Percentiles rank a stretch among this genome's conserved stretches.
These are phyloP conservation scores for Triticum urartu DNA, from an alignment of 176 grass and related monocot species.

Conservation along the genomic window DNA sequence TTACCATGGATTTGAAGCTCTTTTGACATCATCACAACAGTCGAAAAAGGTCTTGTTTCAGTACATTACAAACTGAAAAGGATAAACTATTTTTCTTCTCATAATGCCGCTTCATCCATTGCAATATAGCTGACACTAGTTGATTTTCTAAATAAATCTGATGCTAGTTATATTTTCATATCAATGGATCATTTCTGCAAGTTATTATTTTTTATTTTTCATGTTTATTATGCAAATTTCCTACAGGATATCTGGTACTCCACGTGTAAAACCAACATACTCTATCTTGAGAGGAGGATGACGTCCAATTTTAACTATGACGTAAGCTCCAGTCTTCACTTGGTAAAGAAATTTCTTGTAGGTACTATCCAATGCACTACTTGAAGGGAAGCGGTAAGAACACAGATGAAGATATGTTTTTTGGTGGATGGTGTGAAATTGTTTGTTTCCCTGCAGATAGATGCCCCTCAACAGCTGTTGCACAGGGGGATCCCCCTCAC, in stretches of 20 bases:
- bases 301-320: slow-evolving; percentile 79
- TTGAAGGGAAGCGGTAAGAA: not conserved
- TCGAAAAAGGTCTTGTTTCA: not conserved
- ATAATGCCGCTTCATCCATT: not conserved
- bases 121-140: not conserved
- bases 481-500: not conserved
- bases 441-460: slow-evolving; percentile 30
- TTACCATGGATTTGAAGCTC: slow-evolving; percentile 1
- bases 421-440: not conserved
- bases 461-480: slow-evolving; percentile 66
- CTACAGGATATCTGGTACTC: slow-evolving; percentile 83
- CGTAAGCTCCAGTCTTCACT: slow-evolving; percentile 37
- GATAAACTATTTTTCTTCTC: not conserved
- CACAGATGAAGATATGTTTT: not conserved
- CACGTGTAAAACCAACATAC: slow-evolving; percentile 38
- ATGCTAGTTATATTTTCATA: slow-evolving; percentile 1
- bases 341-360: not conserved
- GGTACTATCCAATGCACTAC: not conserved
- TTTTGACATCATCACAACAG: not conserved
- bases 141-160: not conserved
- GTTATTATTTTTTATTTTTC: not conserved
- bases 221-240: slow-evolving; percentile 17
- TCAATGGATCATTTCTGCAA: not conserved
- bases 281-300: slow-evolving; percentile 78
- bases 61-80: not conserved